These are phyloP conservation scores for Tolypocladium ovalisporum DNA, from an alignment of 2,329 filamentous ascomycete genomes.

Conservation along the genomic window DNA sequence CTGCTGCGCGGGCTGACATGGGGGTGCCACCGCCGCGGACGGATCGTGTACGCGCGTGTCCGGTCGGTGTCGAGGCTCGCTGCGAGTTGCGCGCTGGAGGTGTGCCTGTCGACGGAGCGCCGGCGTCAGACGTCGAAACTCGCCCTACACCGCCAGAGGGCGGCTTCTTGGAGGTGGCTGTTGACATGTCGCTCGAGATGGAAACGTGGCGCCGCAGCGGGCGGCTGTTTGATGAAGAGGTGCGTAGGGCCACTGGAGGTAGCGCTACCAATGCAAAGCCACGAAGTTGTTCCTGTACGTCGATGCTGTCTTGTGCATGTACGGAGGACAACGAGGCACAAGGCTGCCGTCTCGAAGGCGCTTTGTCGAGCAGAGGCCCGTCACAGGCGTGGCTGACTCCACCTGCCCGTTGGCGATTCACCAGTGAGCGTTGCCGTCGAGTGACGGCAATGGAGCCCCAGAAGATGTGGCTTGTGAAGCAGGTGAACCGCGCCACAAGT, in stretches of 20 bases:
- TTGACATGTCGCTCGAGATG: conserved; percentile 31
- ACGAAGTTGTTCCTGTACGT: background rate
- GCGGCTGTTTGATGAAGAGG: background rate
- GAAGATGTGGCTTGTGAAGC: background rate
- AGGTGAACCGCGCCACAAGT: background rate
- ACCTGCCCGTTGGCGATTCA: background rate
- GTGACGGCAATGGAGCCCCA: background rate
- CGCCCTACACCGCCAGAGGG: conserved; percentile 35
- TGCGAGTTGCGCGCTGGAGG: conserved; percentile 26
- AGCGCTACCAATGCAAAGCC: background rate
- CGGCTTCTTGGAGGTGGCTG: conserved; percentile 41
- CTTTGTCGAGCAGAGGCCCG: background rate
- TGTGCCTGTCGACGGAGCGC: conserved; percentile 17
- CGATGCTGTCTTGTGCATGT: background rate
- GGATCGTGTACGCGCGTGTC: conserved; percentile 49
- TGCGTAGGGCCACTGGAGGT: background rate
- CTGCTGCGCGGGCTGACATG: conserved; percentile 63
- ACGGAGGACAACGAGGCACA: background rate
- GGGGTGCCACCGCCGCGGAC: conserved; percentile 51
- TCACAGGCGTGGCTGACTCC: background rate
- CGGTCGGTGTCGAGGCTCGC: conserved; percentile 33
- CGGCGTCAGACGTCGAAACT: conserved; percentile 28
- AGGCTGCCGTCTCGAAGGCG: background rate
- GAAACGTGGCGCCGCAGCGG: background rate
- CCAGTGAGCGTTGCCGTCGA: background rate